These are phyloP conservation scores for Plasmodium falciparum DNA, from an alignment of 169 alveolate species.

Conservation along the genomic window DNA sequence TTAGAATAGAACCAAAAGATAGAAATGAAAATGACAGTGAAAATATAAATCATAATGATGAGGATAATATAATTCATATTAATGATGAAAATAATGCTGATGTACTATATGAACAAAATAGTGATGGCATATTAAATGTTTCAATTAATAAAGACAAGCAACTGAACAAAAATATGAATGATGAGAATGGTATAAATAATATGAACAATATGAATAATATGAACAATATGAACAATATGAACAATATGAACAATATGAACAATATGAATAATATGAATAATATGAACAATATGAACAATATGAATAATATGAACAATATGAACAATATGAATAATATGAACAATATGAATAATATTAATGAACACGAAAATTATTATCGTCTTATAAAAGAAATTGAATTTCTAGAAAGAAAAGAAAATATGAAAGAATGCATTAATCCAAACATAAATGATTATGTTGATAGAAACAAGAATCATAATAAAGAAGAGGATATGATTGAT, in stretches of 20 bases:
- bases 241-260: not conserved
- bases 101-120: not conserved
- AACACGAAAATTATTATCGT: constrained; percentile 60
- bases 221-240: too few relatives aligned
- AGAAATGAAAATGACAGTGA: not conserved
- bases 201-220: too few relatives aligned
- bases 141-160: too few relatives aligned
- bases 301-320: too few relatives aligned
- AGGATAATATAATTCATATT: not conserved
- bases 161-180: not conserved
- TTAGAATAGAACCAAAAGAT: not conserved
- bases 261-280: constrained; percentile 4
- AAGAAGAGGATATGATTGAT: not conserved
- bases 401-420: constrained; percentile 58
- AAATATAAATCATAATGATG: not conserved
- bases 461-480: not conserved
- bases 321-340: not conserved
- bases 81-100: not conserved
- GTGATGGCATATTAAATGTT: not conserved
- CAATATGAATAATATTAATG: constrained; percentile 10
- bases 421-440: not conserved
- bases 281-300: too few relatives aligned
- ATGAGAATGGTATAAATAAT: not conserved
- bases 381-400: constrained; percentile 65
- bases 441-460: constrained; percentile 8